Base-by-base conservation (phyloP, 1,284 basidiomycete species). In the Sanghuangporus sanghuang region DNA sequence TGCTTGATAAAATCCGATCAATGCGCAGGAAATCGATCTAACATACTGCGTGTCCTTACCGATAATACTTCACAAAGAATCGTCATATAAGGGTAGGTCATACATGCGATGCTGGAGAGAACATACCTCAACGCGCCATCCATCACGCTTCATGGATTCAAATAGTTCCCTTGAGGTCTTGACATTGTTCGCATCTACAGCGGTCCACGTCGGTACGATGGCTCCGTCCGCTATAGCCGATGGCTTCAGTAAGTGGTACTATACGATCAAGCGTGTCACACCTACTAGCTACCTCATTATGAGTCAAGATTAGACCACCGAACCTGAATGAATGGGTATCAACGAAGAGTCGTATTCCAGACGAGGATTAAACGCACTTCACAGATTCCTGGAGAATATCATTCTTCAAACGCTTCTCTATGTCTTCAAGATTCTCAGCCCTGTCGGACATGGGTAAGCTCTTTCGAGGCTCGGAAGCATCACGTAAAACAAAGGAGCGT, bases 401-500 rank as follows among this genome's bases (percentile, higher is more conserved):
- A 44, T 87, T 83, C 78, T 96, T 98, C 68, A 98, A 76, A 63
- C 96, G 85, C 46, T 83, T 79, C 77, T 99, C 97, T 67, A 99
- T 98, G 2, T 89, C 95, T 74, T 99, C 97, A 9, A 99, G 80
- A 72, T 97, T 98, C 74, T 95, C 90, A 0, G 96, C 93, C 44
- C 97, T 85, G 73, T 97, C 94, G 16, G 94, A 96, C 48, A 98
- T 77, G 16, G 87, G 81, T 63, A 98, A 81, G 0, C 90, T 92
- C 58, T 86, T 83, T 63, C 91, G 84, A 1, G 97, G 96, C 63
- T 90, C 87, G 12, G 92, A 85, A 0, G 92, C 87, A 73, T 99
- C 96, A 57, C 97, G 85, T n/a, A 99, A 81, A 12, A 99, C 96
- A 71, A 97, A 99, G 0, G 97, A 95, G 36, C 95, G 85, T 11